Base-by-base conservation (phyloP, 352 stramenopile genomes). In the Globisporangium mamillatum region DNA sequence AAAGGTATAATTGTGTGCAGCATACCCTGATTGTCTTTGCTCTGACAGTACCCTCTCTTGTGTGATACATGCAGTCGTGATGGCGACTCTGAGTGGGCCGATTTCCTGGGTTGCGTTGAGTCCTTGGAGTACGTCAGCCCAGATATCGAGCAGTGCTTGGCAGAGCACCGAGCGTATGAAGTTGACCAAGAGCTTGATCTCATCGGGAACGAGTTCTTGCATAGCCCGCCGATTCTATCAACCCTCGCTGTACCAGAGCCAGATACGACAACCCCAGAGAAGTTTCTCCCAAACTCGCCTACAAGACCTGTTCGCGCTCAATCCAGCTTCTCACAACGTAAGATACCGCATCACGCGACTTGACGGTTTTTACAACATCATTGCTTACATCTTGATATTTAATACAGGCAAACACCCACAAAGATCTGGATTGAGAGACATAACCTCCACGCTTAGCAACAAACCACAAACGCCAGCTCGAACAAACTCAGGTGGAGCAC, bases 101-200 rank as follows among this genome's bases (percentile, higher is more conserved):
- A 88, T n/a, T 53, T 93, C 7, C 70, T 93, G 16, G 64, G 77
- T 1, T 69, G 73, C 22, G 66, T 67, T 0, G 76, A 83, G 29
- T 76, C 62, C 18, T 52, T 87, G 2, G 78, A 91, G 38, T 94
- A 94, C 61, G 68, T 89, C 54, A 94, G 86, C 18, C 86, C 86
- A 12, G 84, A 94, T 36, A 66, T 94, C 20, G 70, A 81, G 3
- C 50, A 65, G 4, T 89, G 72, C 41, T 73, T 94, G 6, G 66
- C 69, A 20, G 58, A 53, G 0, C 73, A 90, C 7, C 70, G 46
- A 7, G 62, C 64, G 10, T 65, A 81, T 46, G 72, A 84, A 75
- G 81, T 69, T 25, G 84, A 84, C 52, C 75, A 90, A 76, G 86
- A 93, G 14, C 73, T 93, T 0, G 86, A 93, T 1, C 65, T 87